Evolutionary conservation across 1,284 basidiomycete genomes (phyloP).

Genomic region (Thelephora terrestris): DNA sequence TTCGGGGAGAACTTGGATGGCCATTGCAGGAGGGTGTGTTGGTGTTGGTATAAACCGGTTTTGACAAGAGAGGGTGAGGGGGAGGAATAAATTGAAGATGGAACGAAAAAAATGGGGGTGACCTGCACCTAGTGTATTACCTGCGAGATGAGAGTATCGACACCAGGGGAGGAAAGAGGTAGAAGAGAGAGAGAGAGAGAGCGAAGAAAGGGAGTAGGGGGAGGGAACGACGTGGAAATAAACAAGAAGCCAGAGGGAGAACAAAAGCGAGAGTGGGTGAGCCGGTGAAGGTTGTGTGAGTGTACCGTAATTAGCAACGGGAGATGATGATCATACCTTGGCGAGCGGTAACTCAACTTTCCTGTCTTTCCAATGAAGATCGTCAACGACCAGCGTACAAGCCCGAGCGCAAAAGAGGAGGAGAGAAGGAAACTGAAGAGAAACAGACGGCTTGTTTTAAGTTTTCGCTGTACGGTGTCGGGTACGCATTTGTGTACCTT

Average conservation of each 20-base stretch:
- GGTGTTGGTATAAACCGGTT: constrained; percentile 9
- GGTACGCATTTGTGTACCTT: too few species aligned
- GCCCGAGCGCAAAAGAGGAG: too few species aligned
- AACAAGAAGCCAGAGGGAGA: constrained; percentile 16
- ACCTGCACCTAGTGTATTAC: constrained; percentile 1
- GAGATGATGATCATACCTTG: too few species aligned
- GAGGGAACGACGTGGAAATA: constrained; percentile 13
- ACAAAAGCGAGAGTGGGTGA: constrained; percentile 13
- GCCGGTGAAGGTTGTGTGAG: not conserved
- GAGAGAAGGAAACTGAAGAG: too few species aligned
- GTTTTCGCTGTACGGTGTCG: too few species aligned
- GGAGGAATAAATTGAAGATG: not conserved
- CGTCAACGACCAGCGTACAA: too few species aligned
- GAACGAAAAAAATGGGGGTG: not conserved
- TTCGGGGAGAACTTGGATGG: constrained; percentile 37
- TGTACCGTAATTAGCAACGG: too few species aligned
- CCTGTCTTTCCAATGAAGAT: too few species aligned
- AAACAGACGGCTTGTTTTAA: too few species aligned
- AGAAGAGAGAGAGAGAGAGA: constrained; percentile 13
- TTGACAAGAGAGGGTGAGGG: constrained; percentile 8
- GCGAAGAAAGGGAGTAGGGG: constrained; percentile 16
- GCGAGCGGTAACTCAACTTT: too few species aligned
- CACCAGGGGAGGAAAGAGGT: constrained; percentile 11
- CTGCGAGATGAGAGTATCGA: constrained; percentile 1
- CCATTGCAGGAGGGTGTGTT: constrained; percentile 27